phyloP scores from a whole-genome alignment of 768 basidiomycete species.

The Leccinellum albellum region DNA sequence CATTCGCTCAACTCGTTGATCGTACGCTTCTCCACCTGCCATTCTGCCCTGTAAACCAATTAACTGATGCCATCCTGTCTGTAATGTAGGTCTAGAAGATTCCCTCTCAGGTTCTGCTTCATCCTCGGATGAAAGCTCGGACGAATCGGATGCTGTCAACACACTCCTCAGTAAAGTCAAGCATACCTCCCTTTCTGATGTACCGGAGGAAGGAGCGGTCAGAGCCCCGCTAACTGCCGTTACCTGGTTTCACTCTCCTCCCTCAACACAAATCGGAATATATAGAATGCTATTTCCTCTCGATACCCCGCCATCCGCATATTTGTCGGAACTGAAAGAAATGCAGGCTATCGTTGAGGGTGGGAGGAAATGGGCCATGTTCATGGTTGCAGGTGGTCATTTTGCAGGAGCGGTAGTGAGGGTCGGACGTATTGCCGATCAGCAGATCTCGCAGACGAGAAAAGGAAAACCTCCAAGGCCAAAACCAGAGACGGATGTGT shows the following conservation, averaged over 20 bases:
- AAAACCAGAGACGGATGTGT: slow-evolving; percentile 74
- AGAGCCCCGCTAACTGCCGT: slow-evolving; percentile 61
- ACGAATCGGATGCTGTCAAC: slow-evolving; percentile 64
- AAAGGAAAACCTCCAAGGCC: slow-evolving; percentile 60
- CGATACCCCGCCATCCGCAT: slow-evolving; percentile 36
- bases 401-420: slow-evolving; percentile 90
- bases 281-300: slow-evolving; percentile 74
- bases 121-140: slow-evolving; percentile 50
- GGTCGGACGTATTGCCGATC: slow-evolving; percentile 54
- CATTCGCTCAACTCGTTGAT: slow-evolving; percentile 77
- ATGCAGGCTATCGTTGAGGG: slow-evolving; percentile 55
- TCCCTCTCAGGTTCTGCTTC: slow-evolving; percentile 92
- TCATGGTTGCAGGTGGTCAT: slow-evolving; percentile 97
- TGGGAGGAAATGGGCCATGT: slow-evolving; percentile 85
- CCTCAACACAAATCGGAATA: slow-evolving; percentile 84
- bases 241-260: slow-evolving; percentile 87
- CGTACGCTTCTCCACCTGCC: slow-evolving; percentile 43
- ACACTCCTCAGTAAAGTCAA: slow-evolving; percentile 63
- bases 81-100: slow-evolving; percentile 61
- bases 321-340: slow-evolving; percentile 58
- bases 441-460: slow-evolving; percentile 39
- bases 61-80: neutral
- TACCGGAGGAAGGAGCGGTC: slow-evolving; percentile 39
- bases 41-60: neutral
- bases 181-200: slow-evolving; percentile 41